Base-by-base conservation (phyloP, 2,329 filamentous ascomycete species). In the Pestalotiopsis sp. region DNA sequence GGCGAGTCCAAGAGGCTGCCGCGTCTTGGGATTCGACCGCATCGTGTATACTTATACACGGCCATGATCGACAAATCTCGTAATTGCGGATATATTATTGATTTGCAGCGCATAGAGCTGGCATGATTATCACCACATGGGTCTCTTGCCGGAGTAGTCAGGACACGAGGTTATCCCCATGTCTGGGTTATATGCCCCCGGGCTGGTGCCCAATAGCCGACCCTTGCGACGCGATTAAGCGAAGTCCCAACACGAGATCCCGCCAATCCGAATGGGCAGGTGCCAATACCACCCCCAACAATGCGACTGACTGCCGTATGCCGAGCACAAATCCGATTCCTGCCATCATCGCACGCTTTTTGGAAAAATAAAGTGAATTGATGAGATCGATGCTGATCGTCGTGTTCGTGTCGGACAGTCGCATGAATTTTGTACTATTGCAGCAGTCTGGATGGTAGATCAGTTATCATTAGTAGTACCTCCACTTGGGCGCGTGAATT, bases 221-320 rank as follows among this genome's bases (percentile, higher is more conserved):
- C 61, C 61, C 61, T 38, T 64, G 61, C 38, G 27, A 49, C 39
- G 23, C 62, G 62, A 49, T 36, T 52, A 49, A 65, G 36, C 39
- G 62, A 27, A 65, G 38, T 39, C 17, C 49, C 38, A 52, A 65
- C 62, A 65, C 62, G 62, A 65, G 62, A 38, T 65, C 49, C 62
- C 62, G 62, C 62, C 27, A 20, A 23, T 65, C 62, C 14, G 39
- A 65, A 36, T 9, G 13, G 62, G 62, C 62, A 65, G 62, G 62
- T 65, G 62, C 20, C 23, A 65, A 41, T 49, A 14, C 17, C 9
- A 65, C 3, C 20, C 39, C 62, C 62, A 9, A 36, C 62, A 45
- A 65, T 65, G 38, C 38, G 4, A 23, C 27, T 62, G 38, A n/a
- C 39, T 25, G 20, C 62, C 38, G 17, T 49, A 12, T 9, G 25